Evolutionary conservation across 306 rosid genomes (phyloP), one percentile per base, ranked within the genome.

Genomic region (Dalbergia oliveri): DNA sequence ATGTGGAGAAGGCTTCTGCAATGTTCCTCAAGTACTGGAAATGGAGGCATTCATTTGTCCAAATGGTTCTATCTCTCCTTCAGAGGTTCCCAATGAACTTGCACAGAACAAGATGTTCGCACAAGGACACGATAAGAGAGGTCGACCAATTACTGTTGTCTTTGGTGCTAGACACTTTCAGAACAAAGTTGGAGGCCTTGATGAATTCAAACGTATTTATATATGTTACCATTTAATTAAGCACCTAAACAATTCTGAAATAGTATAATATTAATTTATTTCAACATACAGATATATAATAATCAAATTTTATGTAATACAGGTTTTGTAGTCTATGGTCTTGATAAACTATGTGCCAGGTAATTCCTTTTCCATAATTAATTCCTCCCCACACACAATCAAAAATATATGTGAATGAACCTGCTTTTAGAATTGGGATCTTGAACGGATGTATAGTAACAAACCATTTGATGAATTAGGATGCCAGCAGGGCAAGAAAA

Each of bases 281-380:
- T 58, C 47, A 6, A 50, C 51, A 35, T 18, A 49, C 8, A 41
- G 16, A 31, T 10, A 47, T 26, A 47, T 47, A 47, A 47, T 47
- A 4, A 66, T 13, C 3, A 60, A 76, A 19, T 66, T 74, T 7
- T 50, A 8, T 69, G 3, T 64, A 19, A 50, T 78, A 6, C 91
- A 91, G 94, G 92, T 33, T 88, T 62, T 75, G 90, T 80, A 6
- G 90, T 91, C 23, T 91, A 79, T 31, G 47, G 50, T 47, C 75
- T 91, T 19, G 91, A 91, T 67, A 88, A 91, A 85, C 4, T 88
- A 23, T 84, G 88, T 75, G 66, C 85, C 66, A 91, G 92, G 94
- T 37, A 86, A 73, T 45, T 4, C 13, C 44, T 19, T 58, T 13
- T 66, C 11, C 13, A 26, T 2, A 26, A 26, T 26, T 26, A 26